Base-by-base conservation (phyloP, 305 asterid species). In the Fraxinus albicans region DNA sequence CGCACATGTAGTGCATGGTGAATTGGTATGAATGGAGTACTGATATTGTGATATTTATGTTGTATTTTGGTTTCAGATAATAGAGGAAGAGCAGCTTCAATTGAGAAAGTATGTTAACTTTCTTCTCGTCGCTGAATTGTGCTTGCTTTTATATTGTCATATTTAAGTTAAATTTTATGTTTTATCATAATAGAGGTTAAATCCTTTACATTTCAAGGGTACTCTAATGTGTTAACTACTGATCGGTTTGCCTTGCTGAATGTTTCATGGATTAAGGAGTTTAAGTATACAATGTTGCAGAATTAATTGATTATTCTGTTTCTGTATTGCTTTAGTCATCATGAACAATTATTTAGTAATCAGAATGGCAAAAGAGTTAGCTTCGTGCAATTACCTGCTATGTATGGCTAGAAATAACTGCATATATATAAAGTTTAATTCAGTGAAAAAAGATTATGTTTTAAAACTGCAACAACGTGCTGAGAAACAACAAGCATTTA, bases 31-130 rank as follows among this genome's bases (percentile, higher is more conserved):
- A 44, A 40, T 42, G 74, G 67, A 58, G 58, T 36, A 29, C 74
- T 79, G 40, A 58, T 72, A 76, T 55, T 73, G 33, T 83, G 34
- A 25, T 29, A 78, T 55, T 70, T 60, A 33, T 15, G 38, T 79
- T 77, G 23, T 9, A 31, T 76, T 44, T 79, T 81, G 50, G 77
- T 84, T 88, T 83, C 93, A 96, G 99, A 85, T 92, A 76, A 93
- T 96, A 83, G 97, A 87, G 87, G 93, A 83, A 79, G 98, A 94
- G 90, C 98, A 94, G 87, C 95, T 91, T 87, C 98, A 92, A 70
- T 90, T 94, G 88, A 93, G 94, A 88, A 96, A 93, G 99, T 94
- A 85, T 50, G 95, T 88, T 88, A 81, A 53, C 88, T 89, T 76
- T 47, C 25, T 78, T 27, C 53, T 58, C 76, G 55, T 65, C 79